Base-by-base conservation (phyloP, 345 rosid species). In the Citrus medica region DNA sequence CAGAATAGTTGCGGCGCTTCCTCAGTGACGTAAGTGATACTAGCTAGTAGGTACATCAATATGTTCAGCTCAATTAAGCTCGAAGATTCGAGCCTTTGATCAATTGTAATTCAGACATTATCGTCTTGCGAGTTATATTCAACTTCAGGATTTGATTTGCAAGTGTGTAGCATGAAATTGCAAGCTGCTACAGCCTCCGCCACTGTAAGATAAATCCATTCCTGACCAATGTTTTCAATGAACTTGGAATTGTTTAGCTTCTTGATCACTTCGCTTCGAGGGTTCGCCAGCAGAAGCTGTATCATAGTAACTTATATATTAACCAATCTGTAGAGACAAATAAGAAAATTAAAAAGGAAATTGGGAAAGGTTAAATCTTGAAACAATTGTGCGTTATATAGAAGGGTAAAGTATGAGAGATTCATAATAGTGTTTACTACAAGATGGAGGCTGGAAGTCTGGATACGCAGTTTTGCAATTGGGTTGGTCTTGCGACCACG, bases 261-360 rank as follows among this genome's bases (percentile, higher is more conserved):
- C 91, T 89, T 92, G 42, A 85, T 87, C 75, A 92, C 91, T 83
- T 92, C 97, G 33, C 93, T 83, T 62, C 87, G 79, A 13, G 97
- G 97, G 83, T 92, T 92, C 10, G 88, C 93, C 67, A 92, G 19
- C 9, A 78, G 85, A 33, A 92, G 89, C 97, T 92, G 79, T 61
- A 75, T 46, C 30, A 7, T 19, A 33, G 32, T 4, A 65, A 33
- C 5, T 6, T 9, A 27, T 8, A 27, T 7, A 27, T 64, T 27
- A 51, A 21, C 56, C 58, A 38, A 62, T 27, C 62, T 22, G 19
- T 14, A n/a, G 30, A 24, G 9, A 48, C 4, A 22, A 59, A 13
- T 55, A 58, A 30, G 25, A 32, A 38, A 30, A 3, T 46, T 8
- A 35, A 55, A 10, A 61, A n/a, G 33, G 22, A 28, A 30, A 75